Percentiles rank a stretch among this genome's conserved stretches.
Conservation (phyloP, 495 filamentous ascomycete species). For the Patellaria atrata region DNA sequence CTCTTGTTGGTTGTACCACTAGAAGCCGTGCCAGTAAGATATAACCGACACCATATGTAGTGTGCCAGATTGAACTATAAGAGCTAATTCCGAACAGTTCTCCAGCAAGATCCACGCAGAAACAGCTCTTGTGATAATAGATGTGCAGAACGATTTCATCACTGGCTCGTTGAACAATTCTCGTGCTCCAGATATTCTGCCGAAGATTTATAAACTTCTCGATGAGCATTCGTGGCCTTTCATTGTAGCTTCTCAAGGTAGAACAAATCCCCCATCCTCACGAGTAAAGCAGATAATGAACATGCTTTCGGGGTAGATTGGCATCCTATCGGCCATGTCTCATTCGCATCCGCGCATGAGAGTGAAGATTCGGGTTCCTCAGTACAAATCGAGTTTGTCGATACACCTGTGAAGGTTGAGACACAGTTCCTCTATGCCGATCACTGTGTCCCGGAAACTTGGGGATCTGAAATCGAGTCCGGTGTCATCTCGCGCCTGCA, state of each 20-base stretch:
- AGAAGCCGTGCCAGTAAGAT: no score
- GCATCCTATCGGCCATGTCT: slow-evolving; percentile 21
- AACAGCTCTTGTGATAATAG: slow-evolving; percentile 23
- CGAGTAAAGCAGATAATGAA: no score
- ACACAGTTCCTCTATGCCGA: slow-evolving; percentile 20
- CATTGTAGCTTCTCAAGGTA: slow-evolving; percentile 24
- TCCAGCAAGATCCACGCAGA: slow-evolving; percentile 21
- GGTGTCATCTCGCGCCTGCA: slow-evolving; percentile 20
- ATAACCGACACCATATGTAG: no score
- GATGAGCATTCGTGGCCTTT: slow-evolving; percentile 25
- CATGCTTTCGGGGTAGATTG: no score
- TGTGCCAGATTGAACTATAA: no score
- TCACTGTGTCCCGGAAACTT: slow-evolving; percentile 23
- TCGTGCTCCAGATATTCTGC: slow-evolving; percentile 20
- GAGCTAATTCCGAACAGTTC: no score
- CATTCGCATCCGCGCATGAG: slow-evolving; percentile 10
- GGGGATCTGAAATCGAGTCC: slow-evolving; percentile 21
- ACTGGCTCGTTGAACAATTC: slow-evolving; percentile 21
- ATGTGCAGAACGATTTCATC: slow-evolving; percentile 26
- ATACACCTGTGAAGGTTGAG: slow-evolving; percentile 16
- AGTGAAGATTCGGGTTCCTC: neutral
- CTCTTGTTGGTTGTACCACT: no score
- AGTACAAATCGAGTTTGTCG: slow-evolving; percentile 5
- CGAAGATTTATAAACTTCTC: slow-evolving; percentile 22
- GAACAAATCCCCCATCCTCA: no score